Percentiles rank a stretch among this genome's conserved stretches.
These are phyloP conservation scores for Mycena alexandri DNA, from an alignment of 768 basidiomycete species.

Conservation along the genomic window DNA sequence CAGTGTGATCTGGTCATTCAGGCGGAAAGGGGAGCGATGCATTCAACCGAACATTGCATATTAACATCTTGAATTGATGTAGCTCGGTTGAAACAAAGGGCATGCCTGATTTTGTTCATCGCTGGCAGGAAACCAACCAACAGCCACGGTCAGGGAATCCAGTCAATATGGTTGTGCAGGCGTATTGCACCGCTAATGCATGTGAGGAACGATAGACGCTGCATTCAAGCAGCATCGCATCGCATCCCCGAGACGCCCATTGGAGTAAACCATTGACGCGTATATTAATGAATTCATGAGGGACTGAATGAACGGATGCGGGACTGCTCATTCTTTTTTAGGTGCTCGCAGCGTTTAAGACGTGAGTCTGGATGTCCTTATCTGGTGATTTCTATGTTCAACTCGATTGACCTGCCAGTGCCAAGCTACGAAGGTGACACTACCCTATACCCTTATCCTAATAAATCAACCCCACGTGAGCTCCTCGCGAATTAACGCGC, in stretches of 20 bases:
- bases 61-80: conserved; percentile 15
- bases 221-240: neutral
- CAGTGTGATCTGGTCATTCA: no score
- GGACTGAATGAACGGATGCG: neutral
- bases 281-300: neutral
- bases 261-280: neutral
- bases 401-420: neutral
- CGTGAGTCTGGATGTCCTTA: neutral
- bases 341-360: neutral
- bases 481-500: neutral
- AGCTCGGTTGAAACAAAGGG: conserved; percentile 1
- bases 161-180: no score
- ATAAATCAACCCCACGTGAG: neutral
- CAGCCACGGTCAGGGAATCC: neutral
- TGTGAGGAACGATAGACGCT: neutral
- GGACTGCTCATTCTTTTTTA: neutral
- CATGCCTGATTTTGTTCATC: neutral
- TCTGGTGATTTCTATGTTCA: neutral
- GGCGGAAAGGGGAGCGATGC: conserved; percentile 11
- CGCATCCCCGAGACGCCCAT: conserved; percentile 4
- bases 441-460: neutral
- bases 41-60: neutral
- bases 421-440: no score
- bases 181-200: neutral
- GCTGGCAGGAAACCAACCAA: neutral